Percentiles rank a stretch among this genome's conserved stretches.
Evolutionary conservation across 1,139 yeast species (phyloP).

Genomic region (Scheffersomyces lignicola): DNA sequence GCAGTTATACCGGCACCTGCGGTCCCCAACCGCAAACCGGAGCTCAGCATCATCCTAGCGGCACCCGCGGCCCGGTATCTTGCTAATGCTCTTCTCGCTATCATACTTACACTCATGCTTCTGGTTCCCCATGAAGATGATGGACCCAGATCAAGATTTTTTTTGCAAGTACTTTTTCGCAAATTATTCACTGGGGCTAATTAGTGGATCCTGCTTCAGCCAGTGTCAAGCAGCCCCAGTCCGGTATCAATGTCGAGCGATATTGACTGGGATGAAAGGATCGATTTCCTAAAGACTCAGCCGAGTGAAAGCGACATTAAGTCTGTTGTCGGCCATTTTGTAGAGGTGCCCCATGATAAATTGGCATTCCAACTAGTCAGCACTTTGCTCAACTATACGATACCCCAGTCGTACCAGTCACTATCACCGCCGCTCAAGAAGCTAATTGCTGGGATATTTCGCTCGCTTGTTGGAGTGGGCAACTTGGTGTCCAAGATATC

Average conservation of each 20-base stretch:
- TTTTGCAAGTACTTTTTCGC: too few species aligned
- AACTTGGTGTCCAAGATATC: constrained; percentile 24
- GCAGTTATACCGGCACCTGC: too few species aligned
- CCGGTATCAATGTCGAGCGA: constrained; percentile 4
- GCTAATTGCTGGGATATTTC: constrained; percentile 17
- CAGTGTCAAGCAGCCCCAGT: too few species aligned
- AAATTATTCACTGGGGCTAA: too few species aligned
- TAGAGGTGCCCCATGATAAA: constrained; percentile 3
- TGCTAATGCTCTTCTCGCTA: too few species aligned
- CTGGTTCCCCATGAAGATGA: too few species aligned
- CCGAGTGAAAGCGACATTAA: constrained; percentile 17
- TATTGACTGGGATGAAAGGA: constrained; percentile 9
- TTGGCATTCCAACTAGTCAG: constrained; percentile 17
- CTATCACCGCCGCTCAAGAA: constrained; percentile 15
- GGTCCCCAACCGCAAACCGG: too few species aligned
- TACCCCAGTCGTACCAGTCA: constrained; percentile 23
- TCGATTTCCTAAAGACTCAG: constrained; percentile 18
- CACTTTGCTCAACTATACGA: constrained; percentile 29
- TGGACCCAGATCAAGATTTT: too few species aligned
- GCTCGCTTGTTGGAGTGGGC: constrained; percentile 29
- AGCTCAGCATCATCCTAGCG: too few species aligned
- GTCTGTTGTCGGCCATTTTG: background rate
- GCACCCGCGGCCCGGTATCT: too few species aligned
- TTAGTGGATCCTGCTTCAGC: too few species aligned
- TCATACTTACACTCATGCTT: too few species aligned